A percentile compares a stretch with the other conserved stretches of the same genome.
phyloP scores from a whole-genome alignment of 441 rosid species.

The Bruguiera hainesii region DNA sequence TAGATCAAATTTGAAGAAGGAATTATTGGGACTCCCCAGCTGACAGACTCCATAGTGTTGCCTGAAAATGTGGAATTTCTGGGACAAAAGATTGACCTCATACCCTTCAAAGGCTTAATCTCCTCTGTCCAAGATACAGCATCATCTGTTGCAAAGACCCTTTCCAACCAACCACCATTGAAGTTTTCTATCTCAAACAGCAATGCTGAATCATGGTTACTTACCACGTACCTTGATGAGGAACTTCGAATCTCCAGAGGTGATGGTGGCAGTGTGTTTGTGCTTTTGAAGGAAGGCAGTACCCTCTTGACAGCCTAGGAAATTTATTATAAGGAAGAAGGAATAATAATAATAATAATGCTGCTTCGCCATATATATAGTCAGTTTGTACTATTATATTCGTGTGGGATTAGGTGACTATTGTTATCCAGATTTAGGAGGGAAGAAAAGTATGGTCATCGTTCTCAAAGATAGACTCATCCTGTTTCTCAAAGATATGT shows the following conservation, averaged over 20 bases:
- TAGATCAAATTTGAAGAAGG: conserved; percentile 94
- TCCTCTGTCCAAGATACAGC: conserved; percentile 84
- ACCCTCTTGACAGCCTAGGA: conserved; percentile 45
- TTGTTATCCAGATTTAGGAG: too few relatives aligned
- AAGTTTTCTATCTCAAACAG: conserved; percentile 61
- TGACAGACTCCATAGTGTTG: conserved; percentile 76
- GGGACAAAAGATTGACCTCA: conserved; percentile 76
- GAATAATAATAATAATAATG: too few relatives aligned
- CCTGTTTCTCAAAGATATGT: too few relatives aligned
- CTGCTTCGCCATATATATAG: too few relatives aligned
- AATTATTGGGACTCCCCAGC: conserved; percentile 84
- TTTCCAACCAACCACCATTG: conserved; percentile 94
- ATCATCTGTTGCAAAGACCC: conserved; percentile 72
- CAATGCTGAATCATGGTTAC: conserved; percentile 81
- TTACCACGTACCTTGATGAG: conserved; percentile 88
- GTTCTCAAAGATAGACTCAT: too few relatives aligned
- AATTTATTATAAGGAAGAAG: too few relatives aligned
- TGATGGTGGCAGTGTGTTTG: conserved; percentile 83
- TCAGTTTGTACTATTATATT: too few relatives aligned
- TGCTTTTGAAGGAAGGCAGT: conserved; percentile 89
- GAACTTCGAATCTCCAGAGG: conserved; percentile 92
- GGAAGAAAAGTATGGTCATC: too few relatives aligned
- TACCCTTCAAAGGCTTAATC: conserved; percentile 73
- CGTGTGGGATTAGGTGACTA: too few relatives aligned
- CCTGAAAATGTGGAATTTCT: conserved; percentile 75